Conservation (phyloP, 306 rosid species). For the Cicer arietinum region DNA sequence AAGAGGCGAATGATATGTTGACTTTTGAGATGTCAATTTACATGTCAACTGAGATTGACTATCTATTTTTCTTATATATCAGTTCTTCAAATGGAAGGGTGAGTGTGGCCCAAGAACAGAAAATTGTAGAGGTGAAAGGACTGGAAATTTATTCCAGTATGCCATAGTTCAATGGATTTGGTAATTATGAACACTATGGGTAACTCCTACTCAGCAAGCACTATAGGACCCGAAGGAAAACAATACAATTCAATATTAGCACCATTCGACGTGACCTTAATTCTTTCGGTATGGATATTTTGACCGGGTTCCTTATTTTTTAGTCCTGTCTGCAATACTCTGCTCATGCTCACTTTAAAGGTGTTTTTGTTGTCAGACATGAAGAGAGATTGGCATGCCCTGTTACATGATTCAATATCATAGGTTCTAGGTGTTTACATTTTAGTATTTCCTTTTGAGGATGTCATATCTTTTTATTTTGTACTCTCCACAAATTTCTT, state of each 20-base stretch:
- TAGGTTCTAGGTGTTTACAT: conserved; percentile 23
- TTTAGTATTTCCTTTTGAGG: conserved; percentile 13
- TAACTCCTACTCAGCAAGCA: conserved; percentile 40
- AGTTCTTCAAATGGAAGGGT: conserved; percentile 68
- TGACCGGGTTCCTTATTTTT: neutral
- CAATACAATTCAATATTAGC: conserved; percentile 66
- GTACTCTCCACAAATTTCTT: neutral
- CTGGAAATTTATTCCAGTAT: conserved; percentile 80
- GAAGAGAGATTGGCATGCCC: conserved; percentile 3
- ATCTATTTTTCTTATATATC: conserved; percentile 43
- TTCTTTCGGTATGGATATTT: conserved; percentile 69
- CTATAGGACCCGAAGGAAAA: conserved; percentile 48
- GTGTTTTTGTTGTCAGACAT: conserved; percentile 12
- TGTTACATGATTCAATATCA: conserved; percentile 11
- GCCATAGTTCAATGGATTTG: conserved; percentile 54
- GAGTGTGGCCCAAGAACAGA: conserved; percentile 69
- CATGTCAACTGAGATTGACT: conserved; percentile 40
- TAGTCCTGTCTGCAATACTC: neutral
- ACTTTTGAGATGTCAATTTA: conserved; percentile 17
- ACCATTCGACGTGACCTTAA: conserved; percentile 78
- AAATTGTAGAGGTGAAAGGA: conserved; percentile 71
- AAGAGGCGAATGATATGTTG: conserved; percentile 12
- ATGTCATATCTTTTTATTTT: neutral
- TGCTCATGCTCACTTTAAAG: conserved; percentile 32
- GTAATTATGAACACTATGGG: conserved; percentile 49